Base-by-base conservation (phyloP, 2,329 filamentous ascomycete species). In the Diaporthe capsici region DNA sequence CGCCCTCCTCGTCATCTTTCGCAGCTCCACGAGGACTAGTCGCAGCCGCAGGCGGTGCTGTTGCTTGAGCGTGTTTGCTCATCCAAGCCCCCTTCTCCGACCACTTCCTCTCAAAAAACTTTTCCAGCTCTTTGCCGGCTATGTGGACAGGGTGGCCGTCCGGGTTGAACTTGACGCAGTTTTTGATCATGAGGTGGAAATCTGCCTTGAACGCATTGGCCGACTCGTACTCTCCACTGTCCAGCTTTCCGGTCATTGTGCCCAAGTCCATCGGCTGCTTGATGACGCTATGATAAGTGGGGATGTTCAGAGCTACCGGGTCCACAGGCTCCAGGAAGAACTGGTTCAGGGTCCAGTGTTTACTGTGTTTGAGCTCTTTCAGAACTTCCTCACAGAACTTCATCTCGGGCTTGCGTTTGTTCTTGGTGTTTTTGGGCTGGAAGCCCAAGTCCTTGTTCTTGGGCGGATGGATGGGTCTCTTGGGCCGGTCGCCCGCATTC, bases 191-290 rank as follows among this genome's bases (percentile, higher is more conserved):
- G 74, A 95, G 90, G 67, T 92, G 90, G 73, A 98, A 91, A 81
- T 98, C 96, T 75, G 90, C 90, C 81, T 98, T 94, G 80, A 98
- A 95, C 61, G 98, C 96, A 83, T 95, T 95, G 1, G 94, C 89
- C 74, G 90, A 95, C 78, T 92, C 90, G 81, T 98, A 98, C 74
- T 95, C 91, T 37, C 95, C 95, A 17, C 88, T 88, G 79, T 93
- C 91, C 55, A 98, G 88, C 84, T 97, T 97, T 57, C 89, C 88
- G 49, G 90, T 88, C 81, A 98, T 94, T n/a, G 95, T 98, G 22
- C 90, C 88, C 68, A 98, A 88, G 83, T 99, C 96, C 96, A 98
- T 99, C 0, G 97, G 97, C 82, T 96, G 95, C 88, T 98, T 98
- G 86, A 99, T 95, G 77, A 98, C 88, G 81, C 94, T 95, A 83